Conservation (phyloP, 768 basidiomycete genomes). For the Leccinum aurantiacum region DNA sequence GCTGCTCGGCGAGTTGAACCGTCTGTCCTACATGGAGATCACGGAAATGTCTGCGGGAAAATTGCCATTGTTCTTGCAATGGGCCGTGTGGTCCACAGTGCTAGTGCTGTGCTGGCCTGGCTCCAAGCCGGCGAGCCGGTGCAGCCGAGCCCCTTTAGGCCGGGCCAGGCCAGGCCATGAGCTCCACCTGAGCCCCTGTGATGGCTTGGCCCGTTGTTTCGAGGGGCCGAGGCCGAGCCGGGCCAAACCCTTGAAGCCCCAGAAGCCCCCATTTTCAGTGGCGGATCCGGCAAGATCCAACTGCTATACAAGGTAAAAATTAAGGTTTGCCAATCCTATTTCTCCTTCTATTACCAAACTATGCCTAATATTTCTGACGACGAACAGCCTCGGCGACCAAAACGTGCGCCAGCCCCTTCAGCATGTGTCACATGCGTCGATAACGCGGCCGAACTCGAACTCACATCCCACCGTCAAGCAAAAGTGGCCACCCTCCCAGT, state of each 20-base stretch:
- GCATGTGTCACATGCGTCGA: background rate
- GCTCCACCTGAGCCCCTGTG: too few species aligned
- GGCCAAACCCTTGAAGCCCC: background rate
- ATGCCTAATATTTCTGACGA: background rate
- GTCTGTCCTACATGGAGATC: constrained; percentile 54
- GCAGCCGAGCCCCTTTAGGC: too few species aligned
- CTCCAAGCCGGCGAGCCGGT: too few species aligned
- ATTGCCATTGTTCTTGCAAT: constrained; percentile 78
- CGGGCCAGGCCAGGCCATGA: too few species aligned
- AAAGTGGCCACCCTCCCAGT: background rate
- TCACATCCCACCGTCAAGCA: background rate
- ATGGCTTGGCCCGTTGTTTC: too few species aligned
- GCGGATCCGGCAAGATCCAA: background rate
- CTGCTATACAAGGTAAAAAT: background rate
- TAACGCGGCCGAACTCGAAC: background rate
- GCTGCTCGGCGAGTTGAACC: constrained; percentile 41
- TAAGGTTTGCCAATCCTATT: background rate
- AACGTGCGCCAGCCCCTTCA: background rate
- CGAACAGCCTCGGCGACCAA: background rate
- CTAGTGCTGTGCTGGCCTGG: too few species aligned
- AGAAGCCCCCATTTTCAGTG: background rate
- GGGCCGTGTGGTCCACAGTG: constrained; percentile 91
- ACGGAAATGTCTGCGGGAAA: constrained; percentile 62
- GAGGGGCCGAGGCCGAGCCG: too few species aligned
- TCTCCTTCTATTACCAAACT: background rate